These are phyloP conservation scores for Globisporangium acanthophoron DNA, from an alignment of 352 stramenopile genomes.

Conservation along the genomic window DNA sequence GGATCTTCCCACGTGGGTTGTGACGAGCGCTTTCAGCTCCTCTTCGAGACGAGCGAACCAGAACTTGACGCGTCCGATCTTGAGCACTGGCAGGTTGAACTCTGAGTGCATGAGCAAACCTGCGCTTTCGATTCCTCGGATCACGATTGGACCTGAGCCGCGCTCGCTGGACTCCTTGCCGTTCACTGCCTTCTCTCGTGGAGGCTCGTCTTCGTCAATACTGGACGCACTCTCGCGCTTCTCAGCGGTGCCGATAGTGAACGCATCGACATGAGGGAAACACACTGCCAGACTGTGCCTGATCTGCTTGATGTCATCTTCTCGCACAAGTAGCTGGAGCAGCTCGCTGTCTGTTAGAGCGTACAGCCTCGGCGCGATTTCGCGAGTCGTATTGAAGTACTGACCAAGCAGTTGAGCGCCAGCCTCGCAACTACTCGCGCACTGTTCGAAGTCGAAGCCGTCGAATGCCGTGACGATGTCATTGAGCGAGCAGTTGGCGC, in stretches of 20 bases:
- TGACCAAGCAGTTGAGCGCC: conserved; percentile 28
- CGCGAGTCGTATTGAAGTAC: conserved; percentile 33
- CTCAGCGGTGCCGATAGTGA: conserved; percentile 15
- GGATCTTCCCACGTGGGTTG: conserved; percentile 25
- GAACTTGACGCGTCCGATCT: conserved; percentile 62
- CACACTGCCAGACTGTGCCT: conserved; percentile 23
- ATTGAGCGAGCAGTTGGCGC: conserved; percentile 23
- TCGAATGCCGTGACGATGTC: conserved; percentile 38
- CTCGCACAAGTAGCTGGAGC: conserved; percentile 32
- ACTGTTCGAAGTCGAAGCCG: conserved; percentile 50
- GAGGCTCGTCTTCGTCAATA: neutral
- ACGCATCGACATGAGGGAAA: conserved; percentile 34
- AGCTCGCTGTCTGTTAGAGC: conserved; percentile 31
- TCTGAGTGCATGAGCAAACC: neutral
- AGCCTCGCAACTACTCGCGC: conserved; percentile 29
- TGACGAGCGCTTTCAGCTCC: conserved; percentile 43
- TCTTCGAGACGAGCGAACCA: conserved; percentile 61
- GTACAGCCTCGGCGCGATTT: conserved; percentile 34
- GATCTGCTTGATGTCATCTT: conserved; percentile 30
- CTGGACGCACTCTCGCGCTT: neutral
- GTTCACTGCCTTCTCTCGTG: neutral
- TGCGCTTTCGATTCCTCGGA: conserved; percentile 6
- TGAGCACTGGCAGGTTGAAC: conserved; percentile 40
- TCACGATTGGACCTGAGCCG: conserved; percentile 1
- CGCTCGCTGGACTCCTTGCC: neutral